Percentiles rank a stretch among this genome's conserved stretches.
Evolutionary conservation across 345 rosid species (phyloP).

Genomic region (Gynandropsis gynandra): DNA sequence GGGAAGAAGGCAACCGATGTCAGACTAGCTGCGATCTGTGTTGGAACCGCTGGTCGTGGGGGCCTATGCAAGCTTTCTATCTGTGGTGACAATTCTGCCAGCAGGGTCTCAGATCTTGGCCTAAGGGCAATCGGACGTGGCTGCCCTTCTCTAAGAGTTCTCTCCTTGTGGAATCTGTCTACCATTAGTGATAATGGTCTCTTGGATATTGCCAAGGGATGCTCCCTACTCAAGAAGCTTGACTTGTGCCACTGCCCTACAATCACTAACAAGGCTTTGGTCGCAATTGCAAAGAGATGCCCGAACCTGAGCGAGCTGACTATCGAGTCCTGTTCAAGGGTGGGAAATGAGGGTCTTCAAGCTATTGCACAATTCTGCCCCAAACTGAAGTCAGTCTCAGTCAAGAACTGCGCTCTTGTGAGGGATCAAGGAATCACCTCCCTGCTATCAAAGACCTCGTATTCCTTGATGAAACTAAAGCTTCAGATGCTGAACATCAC

Average conservation of each 20-base stretch:
- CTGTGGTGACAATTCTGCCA: conserved; percentile 40
- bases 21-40: conserved; percentile 78
- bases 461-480: conserved; percentile 52
- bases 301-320: conserved; percentile 64
- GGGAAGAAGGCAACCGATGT: conserved; percentile 88
- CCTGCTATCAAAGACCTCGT: conserved; percentile 43
- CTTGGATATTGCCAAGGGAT: conserved; percentile 69
- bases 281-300: conserved; percentile 60
- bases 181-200: conserved; percentile 61
- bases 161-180: conserved; percentile 69
- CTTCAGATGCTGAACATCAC: conserved; percentile 68
- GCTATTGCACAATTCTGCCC: conserved; percentile 58
- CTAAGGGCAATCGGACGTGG: conserved; percentile 68
- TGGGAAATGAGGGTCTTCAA: conserved; percentile 69
- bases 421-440: conserved; percentile 85
- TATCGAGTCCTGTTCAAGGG: conserved; percentile 62
- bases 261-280: conserved; percentile 56
- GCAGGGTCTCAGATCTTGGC: conserved; percentile 58
- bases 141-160: conserved; percentile 62
- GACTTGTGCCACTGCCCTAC: conserved; percentile 57
- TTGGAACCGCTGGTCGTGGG: conserved; percentile 79
- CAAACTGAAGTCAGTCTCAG: conserved; percentile 58
- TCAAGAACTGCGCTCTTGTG: conserved; percentile 64
- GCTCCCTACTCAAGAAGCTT: conserved; percentile 69
- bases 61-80: conserved; percentile 73